Percentiles rank a stretch among this genome's conserved stretches.
phyloP scores from a whole-genome alignment of 495 filamentous ascomycete species.

The Rhizodiscina lignyota region DNA sequence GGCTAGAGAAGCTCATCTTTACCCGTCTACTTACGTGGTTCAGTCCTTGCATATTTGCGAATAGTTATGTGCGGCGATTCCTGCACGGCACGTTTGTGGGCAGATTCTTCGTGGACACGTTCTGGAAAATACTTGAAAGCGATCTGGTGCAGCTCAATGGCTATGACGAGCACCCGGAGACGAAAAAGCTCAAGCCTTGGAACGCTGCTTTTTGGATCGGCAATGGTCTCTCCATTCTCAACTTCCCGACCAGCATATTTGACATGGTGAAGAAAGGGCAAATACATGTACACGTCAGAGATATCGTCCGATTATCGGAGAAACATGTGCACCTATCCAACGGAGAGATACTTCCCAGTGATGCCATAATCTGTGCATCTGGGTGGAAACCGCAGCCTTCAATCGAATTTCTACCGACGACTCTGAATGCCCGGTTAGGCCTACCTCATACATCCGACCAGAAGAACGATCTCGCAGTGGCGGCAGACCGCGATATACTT shows the following conservation, averaged over 20 bases:
- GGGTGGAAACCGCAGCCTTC: constrained; percentile 29
- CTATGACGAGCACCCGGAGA: constrained; percentile 42
- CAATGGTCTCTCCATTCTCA: constrained; percentile 46
- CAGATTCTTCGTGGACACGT: constrained; percentile 35
- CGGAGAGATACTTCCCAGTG: constrained; percentile 35
- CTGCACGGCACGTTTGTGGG: constrained; percentile 54
- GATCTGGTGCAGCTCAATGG: constrained; percentile 43
- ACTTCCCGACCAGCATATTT: constrained; percentile 51
- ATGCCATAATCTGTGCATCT: constrained; percentile 41
- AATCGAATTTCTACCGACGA: constrained; percentile 42
- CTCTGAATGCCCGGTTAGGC: constrained; percentile 3
- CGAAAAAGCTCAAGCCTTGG: constrained; percentile 47
- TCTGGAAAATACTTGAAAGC: constrained; percentile 44
- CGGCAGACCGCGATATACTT: constrained; percentile 35
- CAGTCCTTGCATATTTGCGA: constrained; percentile 43
- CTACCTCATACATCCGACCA: not conserved
- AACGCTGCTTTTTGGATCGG: constrained; percentile 45
- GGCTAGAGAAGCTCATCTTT: constrained; percentile 47
- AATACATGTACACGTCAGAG: constrained; percentile 41
- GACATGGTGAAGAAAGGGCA: constrained; percentile 38
- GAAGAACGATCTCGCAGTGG: constrained; percentile 28
- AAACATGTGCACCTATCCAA: constrained; percentile 35
- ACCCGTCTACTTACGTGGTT: constrained; percentile 46
- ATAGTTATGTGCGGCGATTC: constrained; percentile 25
- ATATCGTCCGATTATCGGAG: constrained; percentile 33